Base-by-base conservation (phyloP, 805 yeast species). In the Ogataea chonburiensis region DNA sequence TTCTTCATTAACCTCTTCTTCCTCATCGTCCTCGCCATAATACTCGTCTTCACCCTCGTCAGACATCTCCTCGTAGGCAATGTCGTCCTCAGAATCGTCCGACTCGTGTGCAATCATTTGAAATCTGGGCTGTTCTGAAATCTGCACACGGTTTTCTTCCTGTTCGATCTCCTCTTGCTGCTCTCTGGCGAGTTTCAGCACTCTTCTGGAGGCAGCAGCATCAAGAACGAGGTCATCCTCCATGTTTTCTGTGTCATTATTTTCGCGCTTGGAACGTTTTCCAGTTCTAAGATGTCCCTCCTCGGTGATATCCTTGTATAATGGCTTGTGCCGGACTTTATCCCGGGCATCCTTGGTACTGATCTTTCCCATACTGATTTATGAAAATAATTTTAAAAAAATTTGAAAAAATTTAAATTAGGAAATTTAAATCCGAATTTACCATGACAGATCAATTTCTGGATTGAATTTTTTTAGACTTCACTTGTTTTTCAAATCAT, bases 161-260 rank as follows among this genome's bases (percentile, higher is more conserved):
- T 69, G 79, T 36, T 78, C 89, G 14, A 89, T 59, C 56, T 93
- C 99, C 28, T 85, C 88, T 62, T 88, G 96, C 66, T 93, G 99
- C 53, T 84, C 91, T 50, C 75, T 80, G 13, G 98, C 99, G 44
- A 93, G 70, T 58, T 84, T 86, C 48, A 93, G 68, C 60, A 93
- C 89, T 63, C 78, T 86, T 61, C 94, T 72, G 1, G 97, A 86
- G 19, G 86, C 67, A 13, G 77, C 69, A 13, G 97, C 84, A 65
- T 91, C 96, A 24, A 93, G 70, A 49, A 66, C 81, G 28, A 72
- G 79, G 30, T 80, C 88, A 17, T 71, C 80, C 23, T 68, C 64
- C 40, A 69, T 73, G 9, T 70, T 75, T 10, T 57, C 67, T 18
- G 60, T 68, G 36, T 63, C 66, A 24, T 63, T 56, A 36, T 46